phyloP scores from a whole-genome alignment of 2,329 filamentous ascomycete species.

The Fusarium sp. region DNA sequence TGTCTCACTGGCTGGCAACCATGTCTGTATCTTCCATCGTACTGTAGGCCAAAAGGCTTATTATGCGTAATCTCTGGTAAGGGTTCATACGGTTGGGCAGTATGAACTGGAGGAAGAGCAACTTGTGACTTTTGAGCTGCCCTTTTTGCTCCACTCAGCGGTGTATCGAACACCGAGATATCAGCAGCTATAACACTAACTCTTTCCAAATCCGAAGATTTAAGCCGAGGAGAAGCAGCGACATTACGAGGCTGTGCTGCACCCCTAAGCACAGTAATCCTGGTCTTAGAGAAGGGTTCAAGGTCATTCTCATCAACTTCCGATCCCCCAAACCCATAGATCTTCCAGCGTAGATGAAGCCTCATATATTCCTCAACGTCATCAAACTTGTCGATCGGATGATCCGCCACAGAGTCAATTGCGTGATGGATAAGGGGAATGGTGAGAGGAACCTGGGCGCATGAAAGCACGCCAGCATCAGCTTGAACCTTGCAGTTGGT shows the following conservation, averaged over 20 bases:
- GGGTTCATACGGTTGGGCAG: not conserved
- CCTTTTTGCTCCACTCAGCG: not conserved
- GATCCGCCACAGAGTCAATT: not conserved
- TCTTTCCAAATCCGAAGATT: not conserved
- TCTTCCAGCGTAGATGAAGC: not conserved
- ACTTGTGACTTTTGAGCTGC: not conserved
- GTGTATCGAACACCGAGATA: not conserved
- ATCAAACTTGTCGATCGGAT: not conserved
- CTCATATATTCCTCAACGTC: not conserved
- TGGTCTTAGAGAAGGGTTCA: not conserved
- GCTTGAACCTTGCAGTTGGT: constrained; percentile 1
- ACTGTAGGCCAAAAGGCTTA: not conserved
- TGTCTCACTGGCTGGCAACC: no score
- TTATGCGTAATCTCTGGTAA: not conserved
- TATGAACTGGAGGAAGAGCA: not conserved
- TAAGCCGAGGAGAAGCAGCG: not conserved
- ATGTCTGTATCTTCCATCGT: not conserved
- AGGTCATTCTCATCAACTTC: not conserved
- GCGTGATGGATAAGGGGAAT: not conserved
- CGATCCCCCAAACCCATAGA: not conserved
- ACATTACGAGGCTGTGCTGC: not conserved
- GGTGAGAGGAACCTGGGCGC: not conserved
- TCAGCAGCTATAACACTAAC: not conserved
- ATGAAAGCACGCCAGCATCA: not conserved
- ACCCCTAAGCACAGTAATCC: not conserved